A percentile compares a stretch with the other conserved stretches of the same genome.
phyloP scores from a whole-genome alignment of 495 filamentous ascomycete genomes.

The Bacidia gigantensis region DNA sequence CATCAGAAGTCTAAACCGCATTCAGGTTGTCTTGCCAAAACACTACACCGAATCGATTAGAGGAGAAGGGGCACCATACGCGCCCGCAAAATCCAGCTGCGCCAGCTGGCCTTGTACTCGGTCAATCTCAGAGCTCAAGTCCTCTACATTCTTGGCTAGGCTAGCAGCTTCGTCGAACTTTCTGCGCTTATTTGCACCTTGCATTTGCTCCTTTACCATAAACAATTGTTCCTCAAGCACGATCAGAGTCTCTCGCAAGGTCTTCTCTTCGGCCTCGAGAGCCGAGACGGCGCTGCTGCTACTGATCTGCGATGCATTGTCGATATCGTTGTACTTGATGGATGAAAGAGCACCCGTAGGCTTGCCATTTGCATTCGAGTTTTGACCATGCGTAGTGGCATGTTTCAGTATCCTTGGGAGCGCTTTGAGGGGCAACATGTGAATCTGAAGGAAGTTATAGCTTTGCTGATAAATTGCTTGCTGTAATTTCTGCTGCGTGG shows the following conservation, averaged over 20 bases:
- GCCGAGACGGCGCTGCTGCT: constrained; percentile 53
- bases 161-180: constrained; percentile 83
- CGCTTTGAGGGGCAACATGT: constrained; percentile 84
- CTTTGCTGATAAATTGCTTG: constrained; percentile 74
- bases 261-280: constrained; percentile 76
- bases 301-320: constrained; percentile 47
- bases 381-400: constrained; percentile 33
- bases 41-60: background rate
- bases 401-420: constrained; percentile 73
- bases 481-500: constrained; percentile 64
- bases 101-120: constrained; percentile 40
- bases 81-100: constrained; percentile 37
- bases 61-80: constrained; percentile 25
- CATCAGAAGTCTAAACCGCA: too few species aligned
- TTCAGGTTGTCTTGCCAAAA: background rate
- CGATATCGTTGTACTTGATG: constrained; percentile 47
- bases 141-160: constrained; percentile 67
- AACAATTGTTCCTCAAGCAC: constrained; percentile 93
- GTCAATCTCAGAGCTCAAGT: constrained; percentile 73
- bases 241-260: constrained; percentile 67
- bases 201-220: constrained; percentile 80
- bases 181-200: constrained; percentile 61
- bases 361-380: constrained; percentile 21
- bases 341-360: constrained; percentile 39
- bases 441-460: constrained; percentile 71